Evolutionary conservation across 768 basidiomycete species (phyloP).

Genomic region (Cystobasidium tubakii): DNA sequence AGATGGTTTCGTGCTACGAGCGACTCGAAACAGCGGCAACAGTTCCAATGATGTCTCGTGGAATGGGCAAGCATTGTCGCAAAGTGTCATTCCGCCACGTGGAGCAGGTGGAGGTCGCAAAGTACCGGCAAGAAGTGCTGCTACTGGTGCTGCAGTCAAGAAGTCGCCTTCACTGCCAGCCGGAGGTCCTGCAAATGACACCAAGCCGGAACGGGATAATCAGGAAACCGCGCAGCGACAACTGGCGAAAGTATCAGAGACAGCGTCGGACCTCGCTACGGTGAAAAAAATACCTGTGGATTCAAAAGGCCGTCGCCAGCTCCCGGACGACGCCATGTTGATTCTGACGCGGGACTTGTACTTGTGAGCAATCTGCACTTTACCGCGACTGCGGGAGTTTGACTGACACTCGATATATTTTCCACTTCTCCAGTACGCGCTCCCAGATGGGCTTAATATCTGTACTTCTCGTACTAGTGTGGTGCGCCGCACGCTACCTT

Average conservation of each 20-base stretch:
- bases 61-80: background rate
- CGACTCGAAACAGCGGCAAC: background rate
- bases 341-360: slow-evolving; percentile 42
- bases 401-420: background rate
- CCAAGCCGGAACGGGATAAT: background rate
- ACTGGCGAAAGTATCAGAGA: background rate
- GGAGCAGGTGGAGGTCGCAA: background rate
- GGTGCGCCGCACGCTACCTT: background rate
- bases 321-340: slow-evolving; percentile 41
- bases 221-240: background rate
- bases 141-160: background rate
- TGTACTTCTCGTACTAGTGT: slow-evolving; percentile 6
- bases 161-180: background rate
- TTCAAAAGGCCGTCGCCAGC: background rate
- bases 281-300: background rate
- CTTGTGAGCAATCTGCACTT: slow-evolving; percentile 31
- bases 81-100: background rate
- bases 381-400: background rate
- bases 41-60: background rate
- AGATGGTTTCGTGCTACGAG: background rate
- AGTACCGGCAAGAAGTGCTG: background rate
- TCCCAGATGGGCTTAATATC: slow-evolving; percentile 28
- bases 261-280: slow-evolving; percentile 4
- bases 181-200: background rate
- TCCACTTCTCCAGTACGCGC: slow-evolving; percentile 9